Evolutionary conservation across 257 asterid genomes (phyloP).

Genomic region (Capsicum pubescens): DNA sequence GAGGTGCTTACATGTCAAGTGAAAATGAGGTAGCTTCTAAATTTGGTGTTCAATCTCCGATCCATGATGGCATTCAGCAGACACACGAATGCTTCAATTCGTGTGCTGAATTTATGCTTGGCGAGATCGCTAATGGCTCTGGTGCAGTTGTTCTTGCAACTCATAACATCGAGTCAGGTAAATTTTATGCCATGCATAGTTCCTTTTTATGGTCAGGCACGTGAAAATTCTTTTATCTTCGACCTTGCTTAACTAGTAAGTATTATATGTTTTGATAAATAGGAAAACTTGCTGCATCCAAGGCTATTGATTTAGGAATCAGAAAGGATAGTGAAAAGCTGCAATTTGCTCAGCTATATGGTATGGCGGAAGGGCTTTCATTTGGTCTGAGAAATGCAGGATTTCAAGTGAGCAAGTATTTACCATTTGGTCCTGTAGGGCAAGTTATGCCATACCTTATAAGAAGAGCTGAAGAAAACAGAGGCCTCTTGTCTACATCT

Average conservation of each 20-base stretch:
- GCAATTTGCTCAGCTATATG: slow-evolving; percentile 89
- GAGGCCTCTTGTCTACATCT: slow-evolving; percentile 70
- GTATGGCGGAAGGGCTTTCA: slow-evolving; percentile 82
- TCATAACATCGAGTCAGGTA: slow-evolving; percentile 83
- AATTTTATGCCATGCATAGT: neutral
- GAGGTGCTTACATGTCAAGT: slow-evolving; percentile 81
- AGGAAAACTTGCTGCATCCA: slow-evolving; percentile 74
- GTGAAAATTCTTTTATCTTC: too few species aligned
- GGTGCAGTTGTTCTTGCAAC: slow-evolving; percentile 84
- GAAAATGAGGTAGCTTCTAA: slow-evolving; percentile 54
- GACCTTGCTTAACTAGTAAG: too few species aligned
- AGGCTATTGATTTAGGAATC: slow-evolving; percentile 64
- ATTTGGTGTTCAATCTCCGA: slow-evolving; percentile 57
- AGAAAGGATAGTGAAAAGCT: slow-evolving; percentile 45
- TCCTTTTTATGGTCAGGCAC: too few species aligned
- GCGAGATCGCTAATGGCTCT: slow-evolving; percentile 54
- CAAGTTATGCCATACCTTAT: slow-evolving; percentile 86
- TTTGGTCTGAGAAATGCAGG: slow-evolving; percentile 76
- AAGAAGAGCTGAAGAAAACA: slow-evolving; percentile 93
- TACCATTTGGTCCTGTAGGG: slow-evolving; percentile 89
- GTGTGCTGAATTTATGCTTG: slow-evolving; percentile 64
- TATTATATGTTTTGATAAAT: neutral
- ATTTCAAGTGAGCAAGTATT: slow-evolving; percentile 72
- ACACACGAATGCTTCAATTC: slow-evolving; percentile 64
- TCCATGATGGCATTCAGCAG: slow-evolving; percentile 54